These are phyloP conservation scores for Starmerella geochares DNA, from an alignment of 805 yeast genomes.

Conservation along the genomic window DNA sequence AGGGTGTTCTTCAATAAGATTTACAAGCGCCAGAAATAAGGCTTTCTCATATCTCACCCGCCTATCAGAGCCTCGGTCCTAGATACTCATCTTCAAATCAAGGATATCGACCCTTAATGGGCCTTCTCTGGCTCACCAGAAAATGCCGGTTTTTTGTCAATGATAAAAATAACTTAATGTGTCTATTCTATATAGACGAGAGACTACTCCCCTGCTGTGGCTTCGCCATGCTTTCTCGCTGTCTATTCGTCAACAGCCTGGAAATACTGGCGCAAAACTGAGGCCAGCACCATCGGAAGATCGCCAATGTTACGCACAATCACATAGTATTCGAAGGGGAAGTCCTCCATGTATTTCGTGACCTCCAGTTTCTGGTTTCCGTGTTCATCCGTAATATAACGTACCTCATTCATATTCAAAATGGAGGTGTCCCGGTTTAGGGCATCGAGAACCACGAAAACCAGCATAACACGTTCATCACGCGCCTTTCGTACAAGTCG, in stretches of 20 bases:
- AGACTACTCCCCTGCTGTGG: too few species aligned
- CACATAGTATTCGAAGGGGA: conserved; percentile 95
- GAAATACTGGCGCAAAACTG: conserved; percentile 85
- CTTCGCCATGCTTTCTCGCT: too few species aligned
- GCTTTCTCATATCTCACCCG: too few species aligned
- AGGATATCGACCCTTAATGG: too few species aligned
- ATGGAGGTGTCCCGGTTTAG: conserved; percentile 61
- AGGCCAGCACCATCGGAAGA: conserved; percentile 81
- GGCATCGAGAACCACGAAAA: conserved; percentile 89
- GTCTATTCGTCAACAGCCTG: conserved; percentile 23
- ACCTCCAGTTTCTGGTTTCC: conserved; percentile 70
- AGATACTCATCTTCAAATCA: not conserved
- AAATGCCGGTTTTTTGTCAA: too few species aligned
- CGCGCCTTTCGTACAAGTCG: conserved; percentile 82
- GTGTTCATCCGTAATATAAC: conserved; percentile 49
- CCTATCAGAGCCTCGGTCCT: not conserved
- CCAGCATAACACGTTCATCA: conserved; percentile 87
- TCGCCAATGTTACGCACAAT: conserved; percentile 83
- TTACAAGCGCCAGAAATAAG: conserved; percentile 82
- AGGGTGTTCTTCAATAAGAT: conserved; percentile 77
- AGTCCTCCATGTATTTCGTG: conserved; percentile 74
- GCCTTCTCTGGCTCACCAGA: too few species aligned
- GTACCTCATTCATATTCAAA: conserved; percentile 88
- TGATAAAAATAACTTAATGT: not conserved
- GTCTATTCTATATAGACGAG: not conserved